Evolutionary conservation across 1,139 yeast species (phyloP).

Genomic region (Suhomyces choctaworum): DNA sequence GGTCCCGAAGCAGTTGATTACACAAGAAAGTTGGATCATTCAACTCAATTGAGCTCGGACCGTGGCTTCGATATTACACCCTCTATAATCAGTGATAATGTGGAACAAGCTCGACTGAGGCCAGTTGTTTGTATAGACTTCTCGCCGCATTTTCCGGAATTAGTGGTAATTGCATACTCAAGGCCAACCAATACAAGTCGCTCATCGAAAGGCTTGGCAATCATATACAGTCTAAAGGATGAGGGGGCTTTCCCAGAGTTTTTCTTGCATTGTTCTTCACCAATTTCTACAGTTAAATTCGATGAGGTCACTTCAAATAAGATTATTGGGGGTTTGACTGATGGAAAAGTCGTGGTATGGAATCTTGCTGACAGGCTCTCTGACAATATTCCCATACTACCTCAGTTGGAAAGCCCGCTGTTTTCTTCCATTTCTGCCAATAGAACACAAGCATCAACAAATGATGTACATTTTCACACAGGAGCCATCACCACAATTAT

Average conservation of each 20-base stretch:
- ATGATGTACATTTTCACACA: conserved; percentile 12
- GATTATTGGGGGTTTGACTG: conserved; percentile 38
- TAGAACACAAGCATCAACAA: conserved; percentile 4
- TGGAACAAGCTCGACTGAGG: conserved; percentile 4
- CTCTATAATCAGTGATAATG: background rate
- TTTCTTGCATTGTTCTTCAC: conserved; percentile 40
- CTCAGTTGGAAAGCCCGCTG: conserved; percentile 31
- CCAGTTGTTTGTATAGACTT: conserved; percentile 42
- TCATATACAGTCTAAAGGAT: conserved; percentile 26
- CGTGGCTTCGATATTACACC: conserved; percentile 6
- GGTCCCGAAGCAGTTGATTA: conserved; percentile 15
- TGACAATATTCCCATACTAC: conserved; percentile 24
- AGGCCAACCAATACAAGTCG: background rate
- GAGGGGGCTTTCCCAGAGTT: conserved; percentile 44
- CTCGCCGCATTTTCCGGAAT: conserved; percentile 43
- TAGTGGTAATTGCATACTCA: conserved; percentile 39
- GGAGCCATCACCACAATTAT: conserved; percentile 17
- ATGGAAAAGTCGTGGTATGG: conserved; percentile 45
- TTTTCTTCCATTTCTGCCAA: conserved; percentile 13
- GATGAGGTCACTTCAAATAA: conserved; percentile 32
- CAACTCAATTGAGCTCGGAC: conserved; percentile 4
- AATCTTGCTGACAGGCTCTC: conserved; percentile 25
- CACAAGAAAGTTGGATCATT: conserved; percentile 13
- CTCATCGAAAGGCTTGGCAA: conserved; percentile 36
- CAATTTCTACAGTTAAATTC: conserved; percentile 47